Evolutionary conservation across 163 green algal genomes (phyloP).

Genomic region (Volvox carteri): DNA sequence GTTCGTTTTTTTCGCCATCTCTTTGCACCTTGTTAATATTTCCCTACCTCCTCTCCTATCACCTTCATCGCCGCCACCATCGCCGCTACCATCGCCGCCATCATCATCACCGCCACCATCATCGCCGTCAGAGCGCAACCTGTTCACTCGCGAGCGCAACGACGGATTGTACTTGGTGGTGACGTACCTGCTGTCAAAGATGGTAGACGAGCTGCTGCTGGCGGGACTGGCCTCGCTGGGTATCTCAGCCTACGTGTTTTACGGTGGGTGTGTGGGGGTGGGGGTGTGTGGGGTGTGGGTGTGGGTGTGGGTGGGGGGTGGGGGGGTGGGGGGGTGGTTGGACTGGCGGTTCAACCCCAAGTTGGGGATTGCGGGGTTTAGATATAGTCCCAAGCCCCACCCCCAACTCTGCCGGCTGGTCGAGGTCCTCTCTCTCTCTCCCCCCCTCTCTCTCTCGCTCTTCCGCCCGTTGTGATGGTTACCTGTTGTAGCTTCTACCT

Average conservation of each 20-base stretch:
- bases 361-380: too few relatives aligned
- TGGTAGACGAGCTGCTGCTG: constrained; percentile 73
- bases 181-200: constrained; percentile 87
- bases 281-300: not conserved
- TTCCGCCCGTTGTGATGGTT: too few relatives aligned
- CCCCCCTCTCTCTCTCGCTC: too few relatives aligned
- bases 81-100: not conserved
- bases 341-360: too few relatives aligned
- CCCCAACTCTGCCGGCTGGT: too few relatives aligned
- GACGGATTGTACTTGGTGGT: constrained; percentile 88
- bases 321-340: not conserved
- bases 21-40: too few relatives aligned
- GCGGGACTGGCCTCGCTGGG: constrained; percentile 29
- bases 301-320: too few relatives aligned
- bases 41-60: not conserved
- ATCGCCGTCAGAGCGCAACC: constrained; percentile 67
- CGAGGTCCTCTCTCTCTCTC: too few relatives aligned
- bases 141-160: constrained; percentile 83
- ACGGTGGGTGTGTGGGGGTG: constrained; percentile 48
- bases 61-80: not conserved
- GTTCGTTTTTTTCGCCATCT: too few relatives aligned
- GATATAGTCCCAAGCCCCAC: too few relatives aligned
- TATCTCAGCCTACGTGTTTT: constrained; percentile 51
- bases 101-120: not conserved
- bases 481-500: too few relatives aligned